Evolutionary conservation across 2,329 filamentous ascomycete genomes (phyloP).

Genomic region (Huntiella omanensis): DNA sequence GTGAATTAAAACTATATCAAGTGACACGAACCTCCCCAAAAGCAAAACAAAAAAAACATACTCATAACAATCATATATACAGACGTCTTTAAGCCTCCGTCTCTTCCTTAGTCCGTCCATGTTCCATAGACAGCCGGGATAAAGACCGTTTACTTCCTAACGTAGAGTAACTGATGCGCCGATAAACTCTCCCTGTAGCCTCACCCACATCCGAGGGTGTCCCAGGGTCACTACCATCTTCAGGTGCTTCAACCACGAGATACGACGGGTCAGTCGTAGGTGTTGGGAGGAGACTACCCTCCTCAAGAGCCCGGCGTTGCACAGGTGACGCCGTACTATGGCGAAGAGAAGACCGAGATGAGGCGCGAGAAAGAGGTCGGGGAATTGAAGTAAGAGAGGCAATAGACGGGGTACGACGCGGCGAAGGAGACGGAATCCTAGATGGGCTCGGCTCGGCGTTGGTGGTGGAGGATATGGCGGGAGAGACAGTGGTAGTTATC

Average conservation of each 20-base stretch:
- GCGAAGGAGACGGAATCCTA: slow-evolving; percentile 5
- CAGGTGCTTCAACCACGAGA: slow-evolving; percentile 45
- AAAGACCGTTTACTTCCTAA: slow-evolving; percentile 6
- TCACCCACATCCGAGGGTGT: slow-evolving; percentile 25
- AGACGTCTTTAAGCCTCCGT: slow-evolving; percentile 1
- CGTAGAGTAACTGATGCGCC: background rate
- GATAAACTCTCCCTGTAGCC: background rate
- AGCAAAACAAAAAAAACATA: slow-evolving; percentile 1
- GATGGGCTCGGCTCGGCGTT: background rate
- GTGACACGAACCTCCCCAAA: background rate
- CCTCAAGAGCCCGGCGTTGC: slow-evolving; percentile 6
- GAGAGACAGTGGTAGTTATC: background rate
- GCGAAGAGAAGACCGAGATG: slow-evolving; percentile 8
- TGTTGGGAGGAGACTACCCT: slow-evolving; percentile 8
- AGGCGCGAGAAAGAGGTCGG: slow-evolving; percentile 6
- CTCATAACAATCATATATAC: slow-evolving; percentile 1
- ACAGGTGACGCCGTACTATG: slow-evolving; percentile 6
- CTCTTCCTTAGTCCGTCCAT: slow-evolving; percentile 1
- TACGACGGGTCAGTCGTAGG: slow-evolving; percentile 19
- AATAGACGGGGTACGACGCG: slow-evolving; percentile 5
- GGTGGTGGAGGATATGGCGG: background rate
- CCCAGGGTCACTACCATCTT: slow-evolving; percentile 36
- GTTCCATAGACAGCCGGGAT: slow-evolving; percentile 6
- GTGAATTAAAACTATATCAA: background rate
- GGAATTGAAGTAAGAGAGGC: slow-evolving; percentile 3